Conservation (phyloP, 2,329 filamentous ascomycete genomes). For the Monosporascus sp. region DNA sequence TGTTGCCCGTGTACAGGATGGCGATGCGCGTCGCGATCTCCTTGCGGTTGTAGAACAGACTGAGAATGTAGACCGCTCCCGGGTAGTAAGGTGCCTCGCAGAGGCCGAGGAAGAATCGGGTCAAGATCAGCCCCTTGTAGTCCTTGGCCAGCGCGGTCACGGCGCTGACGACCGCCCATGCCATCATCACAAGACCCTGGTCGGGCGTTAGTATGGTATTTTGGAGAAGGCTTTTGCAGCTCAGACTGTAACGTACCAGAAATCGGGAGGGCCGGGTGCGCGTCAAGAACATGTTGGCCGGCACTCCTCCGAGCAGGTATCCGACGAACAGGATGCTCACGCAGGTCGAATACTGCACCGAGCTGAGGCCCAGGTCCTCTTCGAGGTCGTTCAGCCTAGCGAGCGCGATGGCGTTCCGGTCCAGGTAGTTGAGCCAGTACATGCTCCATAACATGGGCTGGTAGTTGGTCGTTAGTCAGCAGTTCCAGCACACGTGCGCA, state of each 20-base stretch:
- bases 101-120: slow-evolving; percentile 35
- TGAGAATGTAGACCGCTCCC: slow-evolving; percentile 42
- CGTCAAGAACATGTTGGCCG: slow-evolving; percentile 27
- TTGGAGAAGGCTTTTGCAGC: too few relatives aligned
- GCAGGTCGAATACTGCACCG: slow-evolving; percentile 5
- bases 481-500: too few relatives aligned
- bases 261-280: slow-evolving; percentile 14
- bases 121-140: slow-evolving; percentile 31
- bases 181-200: slow-evolving; percentile 19
- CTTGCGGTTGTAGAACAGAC: slow-evolving; percentile 45
- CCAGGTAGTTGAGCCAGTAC: slow-evolving; percentile 36
- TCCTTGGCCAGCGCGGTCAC: slow-evolving; percentile 31
- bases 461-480: not conserved
- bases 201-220: too few relatives aligned
- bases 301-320: slow-evolving; percentile 22
- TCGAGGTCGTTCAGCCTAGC: slow-evolving; percentile 24
- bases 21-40: slow-evolving; percentile 25
- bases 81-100: slow-evolving; percentile 44
- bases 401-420: slow-evolving; percentile 39
- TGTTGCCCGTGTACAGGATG: slow-evolving; percentile 34
- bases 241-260: slow-evolving; percentile 1
- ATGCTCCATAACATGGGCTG: slow-evolving; percentile 2
- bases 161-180: slow-evolving; percentile 29
- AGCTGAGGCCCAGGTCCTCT: slow-evolving; percentile 12
- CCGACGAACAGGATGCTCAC: slow-evolving; percentile 7